phyloP scores from a whole-genome alignment of 116 monocot species.

The Dioscorea cayenensis region DNA sequence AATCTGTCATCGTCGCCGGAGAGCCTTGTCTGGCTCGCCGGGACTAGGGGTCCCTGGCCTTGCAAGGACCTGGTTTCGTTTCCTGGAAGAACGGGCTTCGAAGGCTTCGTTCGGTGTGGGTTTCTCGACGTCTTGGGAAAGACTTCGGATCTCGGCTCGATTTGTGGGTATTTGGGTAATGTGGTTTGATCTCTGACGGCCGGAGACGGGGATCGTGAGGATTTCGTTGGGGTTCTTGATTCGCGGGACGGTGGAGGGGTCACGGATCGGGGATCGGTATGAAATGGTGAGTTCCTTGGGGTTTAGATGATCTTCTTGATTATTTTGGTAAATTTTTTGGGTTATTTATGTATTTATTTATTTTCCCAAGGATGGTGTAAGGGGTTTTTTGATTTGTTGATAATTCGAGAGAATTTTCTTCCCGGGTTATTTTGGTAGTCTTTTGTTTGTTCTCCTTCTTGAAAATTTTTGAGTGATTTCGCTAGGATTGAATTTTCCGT shows the following conservation, averaged over 20 bases:
- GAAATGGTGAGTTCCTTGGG: conserved; percentile 33
- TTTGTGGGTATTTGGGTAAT: conserved; percentile 1
- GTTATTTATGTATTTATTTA: background rate
- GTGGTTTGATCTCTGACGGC: conserved; percentile 16
- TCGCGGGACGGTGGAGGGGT: conserved; percentile 8
- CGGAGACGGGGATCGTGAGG: background rate
- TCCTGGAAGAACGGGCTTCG: background rate
- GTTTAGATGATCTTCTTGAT: background rate
- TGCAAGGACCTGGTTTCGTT: background rate
- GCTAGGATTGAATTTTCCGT: background rate
- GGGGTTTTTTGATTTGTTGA: background rate
- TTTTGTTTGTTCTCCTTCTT: background rate
- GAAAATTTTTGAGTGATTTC: background rate
- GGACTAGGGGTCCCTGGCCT: background rate
- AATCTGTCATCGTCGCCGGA: conserved; percentile 10
- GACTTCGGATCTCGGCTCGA: background rate
- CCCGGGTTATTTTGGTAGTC: background rate
- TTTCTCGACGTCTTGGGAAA: background rate
- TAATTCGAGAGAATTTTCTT: conserved; percentile 4
- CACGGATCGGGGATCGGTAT: conserved; percentile 22
- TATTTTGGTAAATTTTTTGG: background rate
- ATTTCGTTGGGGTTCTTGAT: conserved; percentile 4
- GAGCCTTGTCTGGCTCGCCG: background rate
- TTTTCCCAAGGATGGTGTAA: background rate
- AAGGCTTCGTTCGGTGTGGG: background rate